phyloP scores from a whole-genome alignment of 495 filamentous ascomycete species.

The Endocarpon pusillum region DNA sequence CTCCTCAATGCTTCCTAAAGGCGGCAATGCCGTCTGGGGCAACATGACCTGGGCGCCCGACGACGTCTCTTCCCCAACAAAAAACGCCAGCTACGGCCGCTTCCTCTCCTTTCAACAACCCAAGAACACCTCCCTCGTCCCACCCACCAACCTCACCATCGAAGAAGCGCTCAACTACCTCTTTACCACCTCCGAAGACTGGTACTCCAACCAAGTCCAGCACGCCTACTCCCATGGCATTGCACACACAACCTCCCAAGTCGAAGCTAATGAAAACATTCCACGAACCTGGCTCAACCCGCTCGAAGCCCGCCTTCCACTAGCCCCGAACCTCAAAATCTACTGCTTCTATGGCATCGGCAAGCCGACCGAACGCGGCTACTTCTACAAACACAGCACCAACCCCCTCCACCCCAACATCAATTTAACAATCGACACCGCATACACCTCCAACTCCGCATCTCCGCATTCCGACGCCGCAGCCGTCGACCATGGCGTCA shows the following conservation, averaged over 20 bases:
- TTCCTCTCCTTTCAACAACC: slow-evolving; percentile 71
- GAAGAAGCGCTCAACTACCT: slow-evolving; percentile 62
- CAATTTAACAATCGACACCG: slow-evolving; percentile 84
- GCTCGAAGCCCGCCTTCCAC: slow-evolving; percentile 72
- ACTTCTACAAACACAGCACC: slow-evolving; percentile 69
- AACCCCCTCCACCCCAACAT: slow-evolving; percentile 43
- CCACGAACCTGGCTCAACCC: slow-evolving; percentile 88
- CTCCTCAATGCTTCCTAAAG: slow-evolving; percentile 92
- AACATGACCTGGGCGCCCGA: slow-evolving; percentile 82
- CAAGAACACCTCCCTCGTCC: slow-evolving; percentile 32
- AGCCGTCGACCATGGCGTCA: slow-evolving; percentile 71
- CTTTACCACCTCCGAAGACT: slow-evolving; percentile 56
- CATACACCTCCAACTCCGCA: slow-evolving; percentile 41
- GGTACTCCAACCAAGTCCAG: slow-evolving; percentile 61
- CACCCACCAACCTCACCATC: slow-evolving; percentile 57
- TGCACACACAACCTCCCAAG: slow-evolving; percentile 61
- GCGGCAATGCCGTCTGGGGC: slow-evolving; percentile 87
- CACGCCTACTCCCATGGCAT: slow-evolving; percentile 75
- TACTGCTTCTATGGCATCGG: slow-evolving; percentile 95
- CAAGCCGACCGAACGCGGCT: slow-evolving; percentile 79
- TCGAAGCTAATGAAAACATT: slow-evolving; percentile 72
- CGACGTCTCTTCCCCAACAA: slow-evolving; percentile 44
- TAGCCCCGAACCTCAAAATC: slow-evolving; percentile 82
- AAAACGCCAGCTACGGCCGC: slow-evolving; percentile 55
- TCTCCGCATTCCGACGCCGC: slow-evolving; percentile 38